Evolutionary conservation across 225 moss, liverwort and hornwort species (phyloP), one percentile per base, ranked within the genome.

Genomic region (Antitrichia curtipendula): DNA sequence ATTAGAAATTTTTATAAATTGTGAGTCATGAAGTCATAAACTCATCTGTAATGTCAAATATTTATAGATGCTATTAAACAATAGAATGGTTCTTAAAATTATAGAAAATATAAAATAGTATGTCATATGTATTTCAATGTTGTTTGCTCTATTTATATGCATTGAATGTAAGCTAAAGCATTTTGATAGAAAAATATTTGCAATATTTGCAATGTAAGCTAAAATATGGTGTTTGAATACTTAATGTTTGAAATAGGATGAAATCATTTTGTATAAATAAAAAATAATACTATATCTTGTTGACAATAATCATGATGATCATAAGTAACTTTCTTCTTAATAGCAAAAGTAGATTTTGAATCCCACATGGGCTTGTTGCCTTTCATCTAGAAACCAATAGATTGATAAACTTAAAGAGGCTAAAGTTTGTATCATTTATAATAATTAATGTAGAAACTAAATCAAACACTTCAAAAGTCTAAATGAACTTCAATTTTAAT

Each of bases 341-440:
- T 86, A 47, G 94, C 92, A 90, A 96, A 98, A 2, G 91, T 88
- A 47, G 94, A 88, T 59, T 91, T 89, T 7, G 83, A 91, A 81
- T 94, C 93, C 95, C 95, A 96, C 13, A 69, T 83, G 4, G 96
- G 96, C 88, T 96, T 98, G 20, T 90, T 92, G 10, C 87, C 94
- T 88, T 92, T 93, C 31, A 96, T 75, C 96, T 96, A n/a, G 32
- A 90, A 58, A 74, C 13, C 10, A 72, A 29, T 3, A 73, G 8
- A 34, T 24, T 77, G 9, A 38, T 56, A 28, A 76, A 29, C 3
- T 50, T 24, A 56, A 60, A 36, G 28, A 29, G 5, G 21, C 9
- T 72, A 60, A 50, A 23, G 4, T 65, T 1, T 10, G 4, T 68
- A 0, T 69, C 13, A 54, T 66, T 40, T 23, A 66, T 54, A 32